Conservation (phyloP, 2,329 filamentous ascomycete species). For the Aspergillus amoenus region DNA sequence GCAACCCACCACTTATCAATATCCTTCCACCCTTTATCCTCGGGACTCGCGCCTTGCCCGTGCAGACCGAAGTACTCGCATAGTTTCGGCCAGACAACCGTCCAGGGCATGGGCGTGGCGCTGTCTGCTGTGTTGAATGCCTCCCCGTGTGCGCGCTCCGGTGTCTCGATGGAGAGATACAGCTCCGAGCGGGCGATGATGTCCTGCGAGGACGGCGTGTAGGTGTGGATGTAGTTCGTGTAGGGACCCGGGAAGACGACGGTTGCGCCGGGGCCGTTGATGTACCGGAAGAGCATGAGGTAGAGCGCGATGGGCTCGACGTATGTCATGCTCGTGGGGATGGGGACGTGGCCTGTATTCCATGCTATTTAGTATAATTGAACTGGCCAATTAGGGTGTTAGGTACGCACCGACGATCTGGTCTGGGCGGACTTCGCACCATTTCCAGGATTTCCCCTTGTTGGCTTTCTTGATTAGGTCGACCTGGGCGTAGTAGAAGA, state of each 20-base stretch:
- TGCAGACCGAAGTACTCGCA: slow-evolving; percentile 22
- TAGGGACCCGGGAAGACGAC: slow-evolving; percentile 39
- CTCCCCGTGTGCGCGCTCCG: slow-evolving; percentile 15
- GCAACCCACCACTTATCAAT: slow-evolving; percentile 23
- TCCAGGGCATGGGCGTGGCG: slow-evolving; percentile 16
- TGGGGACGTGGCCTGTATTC: slow-evolving; percentile 41
- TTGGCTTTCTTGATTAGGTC: slow-evolving; percentile 39
- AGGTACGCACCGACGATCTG: slow-evolving; percentile 33
- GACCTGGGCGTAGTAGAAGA: slow-evolving; percentile 51
- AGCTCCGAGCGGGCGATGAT: slow-evolving; percentile 25
- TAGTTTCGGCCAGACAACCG: slow-evolving; percentile 20
- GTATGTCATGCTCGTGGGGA: slow-evolving; percentile 45
- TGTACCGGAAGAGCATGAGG: slow-evolving; percentile 36
- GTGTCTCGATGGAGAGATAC: slow-evolving; percentile 22
- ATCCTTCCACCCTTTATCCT: slow-evolving; percentile 10
- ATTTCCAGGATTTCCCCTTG: slow-evolving; percentile 44
- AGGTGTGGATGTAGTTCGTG: slow-evolving; percentile 32
- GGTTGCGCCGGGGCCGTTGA: slow-evolving; percentile 37
- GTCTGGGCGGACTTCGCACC: slow-evolving; percentile 47
- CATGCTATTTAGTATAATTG: neutral
- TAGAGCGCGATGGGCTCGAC: slow-evolving; percentile 43
- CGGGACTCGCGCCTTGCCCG: slow-evolving; percentile 8
- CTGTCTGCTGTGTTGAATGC: slow-evolving; percentile 30
- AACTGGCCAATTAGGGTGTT: neutral
- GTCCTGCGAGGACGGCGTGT: slow-evolving; percentile 41